A percentile compares a stretch with the other conserved stretches of the same genome.
phyloP scores from a whole-genome alignment of 1,139 yeast genomes.

The Diutina rugosa region DNA sequence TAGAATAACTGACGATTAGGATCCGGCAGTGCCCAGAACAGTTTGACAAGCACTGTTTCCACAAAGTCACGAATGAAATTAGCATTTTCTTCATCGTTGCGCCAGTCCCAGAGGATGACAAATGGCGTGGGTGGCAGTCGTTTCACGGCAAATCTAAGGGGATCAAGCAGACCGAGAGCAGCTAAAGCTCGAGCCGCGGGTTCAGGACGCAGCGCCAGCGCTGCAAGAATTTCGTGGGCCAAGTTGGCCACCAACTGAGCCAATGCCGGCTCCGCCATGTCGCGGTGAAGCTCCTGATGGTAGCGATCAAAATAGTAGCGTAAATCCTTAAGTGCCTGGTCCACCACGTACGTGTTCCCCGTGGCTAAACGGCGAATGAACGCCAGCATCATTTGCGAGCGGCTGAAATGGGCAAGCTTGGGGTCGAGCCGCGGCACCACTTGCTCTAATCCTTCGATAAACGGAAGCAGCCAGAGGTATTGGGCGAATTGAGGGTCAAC shows the following conservation, averaged over 20 bases:
- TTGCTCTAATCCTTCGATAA: neutral
- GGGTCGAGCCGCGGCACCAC: neutral
- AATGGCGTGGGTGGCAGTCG: slow-evolving; percentile 26
- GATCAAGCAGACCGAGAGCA: slow-evolving; percentile 67
- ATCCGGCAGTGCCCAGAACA: slow-evolving; percentile 83
- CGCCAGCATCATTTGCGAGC: slow-evolving; percentile 17
- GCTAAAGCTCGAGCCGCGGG: slow-evolving; percentile 36
- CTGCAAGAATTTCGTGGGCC: neutral
- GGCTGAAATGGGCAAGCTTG: neutral
- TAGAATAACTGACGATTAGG: slow-evolving; percentile 76
- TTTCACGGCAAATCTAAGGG: slow-evolving; percentile 42
- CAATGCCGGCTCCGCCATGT: neutral
- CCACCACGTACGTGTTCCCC: slow-evolving; percentile 65
- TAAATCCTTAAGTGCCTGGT: slow-evolving; percentile 66
- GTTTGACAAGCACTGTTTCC: slow-evolving; percentile 57
- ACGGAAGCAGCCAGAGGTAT: slow-evolving; percentile 26
- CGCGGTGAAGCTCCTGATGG: slow-evolving; percentile 18
- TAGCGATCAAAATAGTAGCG: slow-evolving; percentile 33
- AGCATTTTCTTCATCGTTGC: slow-evolving; percentile 48
- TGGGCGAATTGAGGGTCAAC: slow-evolving; percentile 29
- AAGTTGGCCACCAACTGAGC: neutral
- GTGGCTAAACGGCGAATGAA: slow-evolving; percentile 45
- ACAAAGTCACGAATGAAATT: slow-evolving; percentile 55
- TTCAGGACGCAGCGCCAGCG: neutral
- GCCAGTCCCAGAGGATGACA: slow-evolving; percentile 47